Evolutionary conservation across 441 rosid genomes (phyloP).

Genomic region (Jatropha podagrica): DNA sequence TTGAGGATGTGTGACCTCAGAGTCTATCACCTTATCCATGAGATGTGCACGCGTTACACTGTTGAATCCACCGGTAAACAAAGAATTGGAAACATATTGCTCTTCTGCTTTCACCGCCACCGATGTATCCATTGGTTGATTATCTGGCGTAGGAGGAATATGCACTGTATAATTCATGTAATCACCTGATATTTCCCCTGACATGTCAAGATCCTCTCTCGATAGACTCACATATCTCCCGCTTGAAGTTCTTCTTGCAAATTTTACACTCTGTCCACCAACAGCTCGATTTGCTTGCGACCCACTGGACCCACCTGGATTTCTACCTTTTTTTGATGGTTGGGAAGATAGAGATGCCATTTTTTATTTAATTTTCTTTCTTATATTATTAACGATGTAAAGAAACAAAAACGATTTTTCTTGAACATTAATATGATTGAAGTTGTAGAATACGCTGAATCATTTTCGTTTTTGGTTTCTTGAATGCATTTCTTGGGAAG

Average conservation of each 20-base stretch:
- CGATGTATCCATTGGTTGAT: constrained; percentile 79
- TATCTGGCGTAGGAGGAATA: constrained; percentile 91
- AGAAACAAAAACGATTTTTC: not conserved
- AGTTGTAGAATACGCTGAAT: not conserved
- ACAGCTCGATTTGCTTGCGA: constrained; percentile 36
- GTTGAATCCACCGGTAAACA: constrained; percentile 86
- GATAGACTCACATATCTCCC: constrained; percentile 86
- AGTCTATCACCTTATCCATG: constrained; percentile 92
- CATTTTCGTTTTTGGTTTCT: not conserved
- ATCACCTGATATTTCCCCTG: constrained; percentile 72
- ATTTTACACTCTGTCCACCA: constrained; percentile 74
- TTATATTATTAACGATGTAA: not conserved
- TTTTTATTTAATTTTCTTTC: not conserved
- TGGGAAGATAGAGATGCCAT: constrained; percentile 62
- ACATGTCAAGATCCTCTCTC: constrained; percentile 77
- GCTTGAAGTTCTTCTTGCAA: constrained; percentile 87
- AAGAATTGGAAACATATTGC: constrained; percentile 83
- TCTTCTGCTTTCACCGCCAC: constrained; percentile 81
- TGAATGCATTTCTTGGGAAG: not conserved
- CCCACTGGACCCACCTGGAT: constrained; percentile 41
- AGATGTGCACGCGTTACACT: constrained; percentile 91
- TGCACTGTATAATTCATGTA: constrained; percentile 89
- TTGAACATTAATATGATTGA: not conserved
- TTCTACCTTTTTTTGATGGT: constrained; percentile 67
- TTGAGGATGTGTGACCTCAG: constrained; percentile 84